These are phyloP conservation scores for Orobanche coerulescens DNA, from an alignment of 257 asterid genomes.

Conservation along the genomic window DNA sequence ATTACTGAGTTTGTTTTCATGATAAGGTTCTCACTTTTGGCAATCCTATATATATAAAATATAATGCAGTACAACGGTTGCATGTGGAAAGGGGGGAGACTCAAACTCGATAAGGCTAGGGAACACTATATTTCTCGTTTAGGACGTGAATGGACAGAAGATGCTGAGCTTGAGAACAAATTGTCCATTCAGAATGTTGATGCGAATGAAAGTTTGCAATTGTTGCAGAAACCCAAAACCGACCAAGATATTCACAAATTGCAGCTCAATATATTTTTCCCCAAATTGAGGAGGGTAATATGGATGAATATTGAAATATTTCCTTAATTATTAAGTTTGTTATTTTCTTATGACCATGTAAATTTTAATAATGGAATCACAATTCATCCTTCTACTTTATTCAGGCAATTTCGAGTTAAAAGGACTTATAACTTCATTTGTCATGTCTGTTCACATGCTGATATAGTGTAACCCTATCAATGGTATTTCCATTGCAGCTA, in stretches of 20 bases:
- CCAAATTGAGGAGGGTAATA: slow-evolving; percentile 69
- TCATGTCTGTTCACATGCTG: slow-evolving; percentile 14
- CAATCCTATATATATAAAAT: slow-evolving; percentile 13
- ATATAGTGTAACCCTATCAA: slow-evolving; percentile 12
- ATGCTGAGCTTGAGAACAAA: slow-evolving; percentile 38
- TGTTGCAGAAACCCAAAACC: slow-evolving; percentile 31
- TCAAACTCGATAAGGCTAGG: slow-evolving; percentile 84
- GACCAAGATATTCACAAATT: slow-evolving; percentile 35
- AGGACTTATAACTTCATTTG: neutral
- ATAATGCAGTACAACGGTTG: slow-evolving; percentile 80
- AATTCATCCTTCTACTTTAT: neutral
- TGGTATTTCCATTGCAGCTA: slow-evolving; percentile 38
- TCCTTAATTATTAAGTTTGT: neutral
- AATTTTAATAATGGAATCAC: neutral
- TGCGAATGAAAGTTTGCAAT: slow-evolving; percentile 28
- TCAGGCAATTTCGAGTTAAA: neutral
- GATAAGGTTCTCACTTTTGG: slow-evolving; percentile 13
- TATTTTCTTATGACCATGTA: neutral
- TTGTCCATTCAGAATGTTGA: slow-evolving; percentile 21
- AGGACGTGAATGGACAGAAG: slow-evolving; percentile 74
- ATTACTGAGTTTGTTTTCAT: neutral
- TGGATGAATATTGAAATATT: neutral
- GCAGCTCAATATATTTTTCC: slow-evolving; percentile 64
- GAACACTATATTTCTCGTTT: slow-evolving; percentile 56
- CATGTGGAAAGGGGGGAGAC: slow-evolving; percentile 89